Evolutionary conservation across 2,329 filamentous ascomycete species (phyloP).

Genomic region (Aschersonia sp.): DNA sequence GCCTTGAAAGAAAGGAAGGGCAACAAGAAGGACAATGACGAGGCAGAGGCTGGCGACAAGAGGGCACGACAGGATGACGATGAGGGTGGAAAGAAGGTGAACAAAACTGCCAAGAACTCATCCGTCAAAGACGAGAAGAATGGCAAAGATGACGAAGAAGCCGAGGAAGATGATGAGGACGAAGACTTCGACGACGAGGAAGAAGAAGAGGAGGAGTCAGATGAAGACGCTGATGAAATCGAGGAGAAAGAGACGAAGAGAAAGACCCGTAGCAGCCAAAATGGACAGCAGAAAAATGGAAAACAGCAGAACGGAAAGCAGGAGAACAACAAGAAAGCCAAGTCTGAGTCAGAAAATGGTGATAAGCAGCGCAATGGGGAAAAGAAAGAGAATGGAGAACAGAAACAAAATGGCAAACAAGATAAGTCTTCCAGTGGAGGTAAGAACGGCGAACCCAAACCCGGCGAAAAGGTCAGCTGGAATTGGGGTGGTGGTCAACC

Average conservation of each 20-base stretch:
- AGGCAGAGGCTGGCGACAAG: conserved; percentile 12
- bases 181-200: conserved; percentile 5
- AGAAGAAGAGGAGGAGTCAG: neutral
- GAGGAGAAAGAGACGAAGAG: neutral
- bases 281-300: neutral
- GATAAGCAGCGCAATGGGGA: neutral
- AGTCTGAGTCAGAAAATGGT: too few species aligned
- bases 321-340: neutral
- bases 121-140: conserved; percentile 4
- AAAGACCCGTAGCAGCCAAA: neutral
- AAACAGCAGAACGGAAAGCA: neutral
- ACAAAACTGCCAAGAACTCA: conserved; percentile 11
- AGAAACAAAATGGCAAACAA: conserved; percentile 3
- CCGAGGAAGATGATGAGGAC: conserved; percentile 5
- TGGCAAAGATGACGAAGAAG: neutral
- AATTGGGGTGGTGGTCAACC: conserved; percentile 29
- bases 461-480: conserved; percentile 30
- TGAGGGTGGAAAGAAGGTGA: conserved; percentile 15
- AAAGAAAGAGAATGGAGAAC: neutral
- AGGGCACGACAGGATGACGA: conserved; percentile 10
- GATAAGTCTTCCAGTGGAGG: neutral
- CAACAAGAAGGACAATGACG: conserved; percentile 3
- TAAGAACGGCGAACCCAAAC: conserved; percentile 15
- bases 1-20: conserved; percentile 23
- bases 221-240: neutral